phyloP scores from a whole-genome alignment of 768 basidiomycete species.

The Cyathus striatus region DNA sequence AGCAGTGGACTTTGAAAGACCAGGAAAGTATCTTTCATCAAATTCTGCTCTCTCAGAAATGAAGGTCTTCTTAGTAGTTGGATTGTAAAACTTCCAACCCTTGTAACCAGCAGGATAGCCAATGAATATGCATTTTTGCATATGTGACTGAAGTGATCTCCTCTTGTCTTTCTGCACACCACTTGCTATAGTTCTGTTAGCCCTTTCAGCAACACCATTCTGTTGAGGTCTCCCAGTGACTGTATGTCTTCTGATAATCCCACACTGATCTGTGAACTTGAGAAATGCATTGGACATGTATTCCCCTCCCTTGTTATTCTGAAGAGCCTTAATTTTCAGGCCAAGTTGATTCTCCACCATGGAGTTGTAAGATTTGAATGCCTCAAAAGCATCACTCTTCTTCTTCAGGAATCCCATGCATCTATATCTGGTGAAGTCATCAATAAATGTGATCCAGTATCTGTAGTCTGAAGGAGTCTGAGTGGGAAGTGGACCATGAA shows the following conservation, averaged over 20 bases:
- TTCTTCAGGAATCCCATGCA: slow-evolving; percentile 3
- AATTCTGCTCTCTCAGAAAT: slow-evolving; percentile 22
- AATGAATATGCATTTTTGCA: slow-evolving; percentile 28
- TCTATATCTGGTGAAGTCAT: slow-evolving; percentile 2
- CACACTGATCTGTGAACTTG: slow-evolving; percentile 14
- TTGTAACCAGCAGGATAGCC: slow-evolving; percentile 26
- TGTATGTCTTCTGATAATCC: slow-evolving; percentile 17
- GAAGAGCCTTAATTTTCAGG: slow-evolving; percentile 12
- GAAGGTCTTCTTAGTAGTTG: slow-evolving; percentile 16
- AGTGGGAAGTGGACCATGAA: not conserved
- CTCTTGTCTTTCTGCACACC: slow-evolving; percentile 11
- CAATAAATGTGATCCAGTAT: slow-evolving; percentile 9
- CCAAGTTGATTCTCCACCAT: slow-evolving; percentile 22
- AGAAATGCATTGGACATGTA: slow-evolving; percentile 15
- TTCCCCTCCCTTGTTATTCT: slow-evolving; percentile 26
- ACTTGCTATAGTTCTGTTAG: slow-evolving; percentile 26
- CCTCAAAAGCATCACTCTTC: slow-evolving; percentile 16
- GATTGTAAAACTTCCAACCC: slow-evolving; percentile 29
- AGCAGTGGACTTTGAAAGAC: no score
- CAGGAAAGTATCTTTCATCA: slow-evolving; percentile 24
- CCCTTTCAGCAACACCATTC: slow-evolving; percentile 36
- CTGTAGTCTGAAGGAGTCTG: slow-evolving; percentile 1
- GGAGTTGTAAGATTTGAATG: slow-evolving; percentile 24
- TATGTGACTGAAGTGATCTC: slow-evolving; percentile 17
- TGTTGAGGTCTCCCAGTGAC: slow-evolving; percentile 26